Percentiles rank a stretch among this genome's conserved stretches.
Conservation (phyloP, 2,329 filamentous ascomycete species). For the Stachybotrys echinatus region DNA sequence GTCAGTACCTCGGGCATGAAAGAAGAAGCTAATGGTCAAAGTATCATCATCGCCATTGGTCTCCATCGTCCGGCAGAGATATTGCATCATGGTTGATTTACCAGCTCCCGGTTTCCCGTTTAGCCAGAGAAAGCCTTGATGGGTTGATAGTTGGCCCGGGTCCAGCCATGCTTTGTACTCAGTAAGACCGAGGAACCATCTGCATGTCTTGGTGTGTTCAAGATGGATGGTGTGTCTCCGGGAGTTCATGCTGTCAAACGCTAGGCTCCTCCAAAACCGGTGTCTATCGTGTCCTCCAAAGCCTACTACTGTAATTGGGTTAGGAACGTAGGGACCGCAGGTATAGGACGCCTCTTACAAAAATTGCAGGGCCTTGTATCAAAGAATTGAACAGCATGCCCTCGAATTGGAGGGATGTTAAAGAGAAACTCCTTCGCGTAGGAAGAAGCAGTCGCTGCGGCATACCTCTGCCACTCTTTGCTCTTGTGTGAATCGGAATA, state of each 20-base stretch:
- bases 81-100: constrained; percentile 1
- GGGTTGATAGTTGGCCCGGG: not conserved
- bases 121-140: not conserved
- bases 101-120: not conserved
- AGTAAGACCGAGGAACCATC: not conserved
- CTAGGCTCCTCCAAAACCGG: too few relatives aligned
- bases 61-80: not conserved
- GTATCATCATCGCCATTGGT: not conserved
- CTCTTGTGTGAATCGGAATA: constrained; percentile 28
- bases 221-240: not conserved
- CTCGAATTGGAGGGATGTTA: too few relatives aligned
- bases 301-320: too few relatives aligned
- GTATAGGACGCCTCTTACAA: too few relatives aligned
- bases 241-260: too few relatives aligned
- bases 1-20: not conserved
- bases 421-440: constrained; percentile 6
- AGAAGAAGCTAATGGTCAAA: not conserved
- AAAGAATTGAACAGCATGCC: too few relatives aligned
- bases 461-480: constrained; percentile 25
- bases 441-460: constrained; percentile 22
- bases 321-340: too few relatives aligned
- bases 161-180: not conserved
- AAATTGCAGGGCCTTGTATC: too few relatives aligned
- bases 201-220: not conserved
- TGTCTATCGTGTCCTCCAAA: too few relatives aligned